Percentiles rank a stretch among this genome's conserved stretches.
phyloP scores from a whole-genome alignment of 179 eudicot genomes.

The Spinacia oleracea region DNA sequence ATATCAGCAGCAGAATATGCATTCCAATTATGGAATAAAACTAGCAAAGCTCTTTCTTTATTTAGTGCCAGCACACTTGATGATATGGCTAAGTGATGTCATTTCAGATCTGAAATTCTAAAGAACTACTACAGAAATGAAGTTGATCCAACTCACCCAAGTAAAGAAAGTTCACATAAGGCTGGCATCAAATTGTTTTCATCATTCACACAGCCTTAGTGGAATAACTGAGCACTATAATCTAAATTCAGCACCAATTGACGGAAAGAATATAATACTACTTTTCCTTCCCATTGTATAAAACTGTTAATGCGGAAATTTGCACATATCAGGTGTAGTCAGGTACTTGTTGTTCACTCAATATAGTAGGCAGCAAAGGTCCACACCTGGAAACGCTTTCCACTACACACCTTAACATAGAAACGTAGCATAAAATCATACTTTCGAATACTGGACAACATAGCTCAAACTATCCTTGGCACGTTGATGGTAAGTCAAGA shows the following conservation, averaged over 20 bases:
- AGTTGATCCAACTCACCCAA: not conserved
- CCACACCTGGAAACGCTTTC: not conserved
- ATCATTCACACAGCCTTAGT: not conserved
- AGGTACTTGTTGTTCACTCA: not conserved
- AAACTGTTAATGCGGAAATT: too few species aligned
- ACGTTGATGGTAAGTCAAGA: constrained; percentile 48
- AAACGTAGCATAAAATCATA: not conserved
- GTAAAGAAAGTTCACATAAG: not conserved
- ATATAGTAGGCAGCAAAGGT: not conserved
- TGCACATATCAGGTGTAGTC: not conserved
- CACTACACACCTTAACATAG: not conserved
- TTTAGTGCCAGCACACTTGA: not conserved
- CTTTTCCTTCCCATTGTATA: not conserved
- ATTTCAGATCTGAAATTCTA: not conserved
- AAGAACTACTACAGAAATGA: not conserved
- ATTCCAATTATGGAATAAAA: not conserved
- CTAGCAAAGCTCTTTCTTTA: not conserved
- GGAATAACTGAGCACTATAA: not conserved
- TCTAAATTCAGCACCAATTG: not conserved
- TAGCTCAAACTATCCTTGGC: constrained; percentile 37
- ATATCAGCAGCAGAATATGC: not conserved
- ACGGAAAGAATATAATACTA: not conserved
- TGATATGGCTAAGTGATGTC: not conserved
- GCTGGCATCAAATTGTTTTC: not conserved
- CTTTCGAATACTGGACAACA: constrained; percentile 22